Evolutionary conservation across 2,329 filamentous ascomycete species (phyloP), one percentile per base, ranked within the genome.

Genomic region (Colletotrichum falcatum): DNA sequence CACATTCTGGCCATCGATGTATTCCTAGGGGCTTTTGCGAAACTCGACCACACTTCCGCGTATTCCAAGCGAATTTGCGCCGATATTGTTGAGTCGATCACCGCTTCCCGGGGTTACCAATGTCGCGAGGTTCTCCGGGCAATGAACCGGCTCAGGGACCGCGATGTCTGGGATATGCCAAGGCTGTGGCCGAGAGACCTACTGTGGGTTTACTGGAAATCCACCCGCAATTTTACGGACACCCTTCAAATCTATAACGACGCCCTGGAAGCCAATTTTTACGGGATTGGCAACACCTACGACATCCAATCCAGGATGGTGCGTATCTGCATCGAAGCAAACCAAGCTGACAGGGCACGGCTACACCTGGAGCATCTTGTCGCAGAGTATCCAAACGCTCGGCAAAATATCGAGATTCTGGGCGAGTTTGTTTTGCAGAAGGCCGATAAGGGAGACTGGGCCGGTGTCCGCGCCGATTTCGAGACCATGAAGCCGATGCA

Each of bases 381-480:
- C 28, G 23, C 61, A 5, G 20, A 28, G 18, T 53, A 70, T 30
- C 53, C 61, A 12, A 33, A 54, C 26, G 66, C 64, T 23, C 33
- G 42, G 33, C 39, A 58, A 2, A 64, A 73, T 28, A 23, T 66
- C 0, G 58, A 65, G 30, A 42, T 84, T 12, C 76, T 78, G 11
- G 81, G 79, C 2, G 76, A 79, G 14, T 75, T 84, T 48, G 80
- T 81, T 2, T 72, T 79, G 30, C 73, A 75, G 28, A 77, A 79
- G 66, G 84, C 84, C 20, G 78, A 78, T 61, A 65, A 70, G 14
- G 83, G 81, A 42, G 79, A 85, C 63, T 86, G 84, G 84, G 76
- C 76, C 4, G 79, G 74, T 1, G 83, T 84, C 3, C 75, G 79
- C 44, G 66, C 72, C 11, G 73, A 74, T 1, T 83, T 85, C 39